Base-by-base conservation (phyloP, 2,329 filamentous ascomycete genomes). In the Lachnellula cervina region DNA sequence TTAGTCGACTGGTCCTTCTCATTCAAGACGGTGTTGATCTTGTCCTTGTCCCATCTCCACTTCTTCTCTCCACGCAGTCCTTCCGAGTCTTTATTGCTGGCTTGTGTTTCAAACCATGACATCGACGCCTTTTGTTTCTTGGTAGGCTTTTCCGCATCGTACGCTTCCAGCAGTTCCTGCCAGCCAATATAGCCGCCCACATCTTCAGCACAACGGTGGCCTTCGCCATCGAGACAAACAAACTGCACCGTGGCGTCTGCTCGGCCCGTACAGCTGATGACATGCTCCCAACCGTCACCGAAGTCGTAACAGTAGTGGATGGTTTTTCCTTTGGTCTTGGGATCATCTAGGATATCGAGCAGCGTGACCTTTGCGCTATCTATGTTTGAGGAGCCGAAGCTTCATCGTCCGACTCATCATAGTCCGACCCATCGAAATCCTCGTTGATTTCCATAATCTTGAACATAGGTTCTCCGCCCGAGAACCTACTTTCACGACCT, bases 161-260 rank as follows among this genome's bases (percentile, higher is more conserved):
- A 73, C 3, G 69, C 70, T 13, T 62, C 62, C 51, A 67, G 65
- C 14, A 73, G 47, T 37, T 62, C 58, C 32, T 65, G 50, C 69
- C 71, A 72, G 9, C 68, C 69, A 14, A 4, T 13, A 2, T 28
- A 16, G 5, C 65, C 53, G 9, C 69, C 69, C 11, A 62, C 63
- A 52, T 71, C 69, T 58, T 73, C 71, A 17, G 68, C 66, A 25
- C 66, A 61, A 8, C 49, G 47, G 56, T 72, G 67, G 2, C 67
- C 68, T 28, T 64, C 52, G 0, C 66, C 68, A 7, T 66, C 64
- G 1, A 66, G 32, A 51, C 68, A 69, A 2, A 56, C 23, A 40
- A 70, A 65, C 7, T 50, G 40, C 9, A 44, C 25, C 16, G 51
- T 65, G 11, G 52, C 44, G 13, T 43, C 35, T 28, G 54, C 56